These are phyloP conservation scores for Pythium aquatile DNA, from an alignment of 352 stramenopile species.

Conservation along the genomic window DNA sequence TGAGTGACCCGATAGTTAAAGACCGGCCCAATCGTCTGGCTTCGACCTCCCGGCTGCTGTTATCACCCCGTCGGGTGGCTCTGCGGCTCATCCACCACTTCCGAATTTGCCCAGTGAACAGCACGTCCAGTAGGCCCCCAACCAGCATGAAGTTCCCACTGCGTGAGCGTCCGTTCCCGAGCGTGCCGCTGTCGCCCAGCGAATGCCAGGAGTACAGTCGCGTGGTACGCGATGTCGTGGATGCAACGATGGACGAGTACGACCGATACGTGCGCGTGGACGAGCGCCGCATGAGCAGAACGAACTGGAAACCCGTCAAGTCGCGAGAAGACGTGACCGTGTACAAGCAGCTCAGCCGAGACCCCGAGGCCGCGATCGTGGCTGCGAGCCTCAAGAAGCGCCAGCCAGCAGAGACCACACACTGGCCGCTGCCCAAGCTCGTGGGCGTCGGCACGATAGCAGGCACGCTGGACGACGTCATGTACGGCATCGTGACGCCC, in stretches of 20 bases:
- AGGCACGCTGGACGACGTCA: slow-evolving; percentile 27
- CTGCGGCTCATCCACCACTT: too few relatives aligned
- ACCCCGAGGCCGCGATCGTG: slow-evolving; percentile 10
- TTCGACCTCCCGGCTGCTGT: too few relatives aligned
- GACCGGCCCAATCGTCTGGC: too few relatives aligned
- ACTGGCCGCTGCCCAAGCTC: slow-evolving; percentile 18
- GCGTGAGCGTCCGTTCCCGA: slow-evolving; percentile 21
- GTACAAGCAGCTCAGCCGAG: slow-evolving; percentile 28
- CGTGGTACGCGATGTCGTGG: slow-evolving; percentile 33
- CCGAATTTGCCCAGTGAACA: too few relatives aligned
- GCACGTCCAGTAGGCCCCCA: too few relatives aligned
- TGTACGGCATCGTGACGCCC: slow-evolving; percentile 43
- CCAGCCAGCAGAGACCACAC: neutral
- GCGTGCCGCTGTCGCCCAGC: slow-evolving; percentile 31
- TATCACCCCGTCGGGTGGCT: too few relatives aligned
- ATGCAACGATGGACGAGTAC: slow-evolving; percentile 35
- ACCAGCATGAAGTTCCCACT: slow-evolving; percentile 17
- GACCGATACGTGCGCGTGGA: slow-evolving; percentile 26
- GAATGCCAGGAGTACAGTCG: slow-evolving; percentile 36
- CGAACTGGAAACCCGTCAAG: slow-evolving; percentile 42
- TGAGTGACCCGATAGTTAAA: too few relatives aligned
- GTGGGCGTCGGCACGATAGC: slow-evolving; percentile 24
- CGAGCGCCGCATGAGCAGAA: slow-evolving; percentile 34
- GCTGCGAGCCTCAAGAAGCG: neutral
- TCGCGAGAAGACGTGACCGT: slow-evolving; percentile 29